Percentiles rank a stretch among this genome's conserved stretches.
phyloP scores from a whole-genome alignment of 208 protist species.

The Acanthamoeba triangularis region DNA sequence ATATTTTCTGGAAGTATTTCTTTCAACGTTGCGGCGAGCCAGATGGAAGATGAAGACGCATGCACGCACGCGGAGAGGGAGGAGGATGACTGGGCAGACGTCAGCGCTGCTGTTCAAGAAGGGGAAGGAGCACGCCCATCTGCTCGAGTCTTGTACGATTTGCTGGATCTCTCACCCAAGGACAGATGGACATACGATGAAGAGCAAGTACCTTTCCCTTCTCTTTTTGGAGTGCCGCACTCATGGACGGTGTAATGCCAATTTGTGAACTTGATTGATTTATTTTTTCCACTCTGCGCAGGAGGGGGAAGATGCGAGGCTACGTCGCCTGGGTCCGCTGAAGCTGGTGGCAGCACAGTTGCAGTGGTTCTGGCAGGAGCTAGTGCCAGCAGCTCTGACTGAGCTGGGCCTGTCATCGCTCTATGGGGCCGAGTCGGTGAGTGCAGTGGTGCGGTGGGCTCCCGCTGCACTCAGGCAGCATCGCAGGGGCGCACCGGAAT shows the following conservation, averaged over 20 bases:
- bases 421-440: constrained; percentile 9
- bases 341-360: neutral
- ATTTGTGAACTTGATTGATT: neutral
- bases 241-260: too few relatives aligned
- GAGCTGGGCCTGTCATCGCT: neutral
- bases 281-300: neutral
- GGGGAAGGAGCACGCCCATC: too few relatives aligned
- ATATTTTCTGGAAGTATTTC: too few relatives aligned
- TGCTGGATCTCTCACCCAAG: constrained; percentile 70
- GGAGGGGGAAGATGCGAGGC: neutral
- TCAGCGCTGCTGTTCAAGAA: too few relatives aligned
- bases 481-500: neutral
- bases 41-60: too few relatives aligned
- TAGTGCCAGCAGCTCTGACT: neutral
- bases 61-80: too few relatives aligned
- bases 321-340: neutral
- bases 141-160: constrained; percentile 35
- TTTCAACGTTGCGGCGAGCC: too few relatives aligned
- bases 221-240: neutral
- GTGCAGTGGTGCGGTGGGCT: constrained; percentile 25
- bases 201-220: neutral
- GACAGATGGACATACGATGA: constrained; percentile 63
- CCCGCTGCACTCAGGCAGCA: constrained; percentile 31
- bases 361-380: neutral
- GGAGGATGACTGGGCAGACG: too few relatives aligned